Percentiles rank a stretch among this genome's conserved stretches.
Conservation (phyloP, 1,284 basidiomycete species). For the Pseudozyma thailandica region DNA sequence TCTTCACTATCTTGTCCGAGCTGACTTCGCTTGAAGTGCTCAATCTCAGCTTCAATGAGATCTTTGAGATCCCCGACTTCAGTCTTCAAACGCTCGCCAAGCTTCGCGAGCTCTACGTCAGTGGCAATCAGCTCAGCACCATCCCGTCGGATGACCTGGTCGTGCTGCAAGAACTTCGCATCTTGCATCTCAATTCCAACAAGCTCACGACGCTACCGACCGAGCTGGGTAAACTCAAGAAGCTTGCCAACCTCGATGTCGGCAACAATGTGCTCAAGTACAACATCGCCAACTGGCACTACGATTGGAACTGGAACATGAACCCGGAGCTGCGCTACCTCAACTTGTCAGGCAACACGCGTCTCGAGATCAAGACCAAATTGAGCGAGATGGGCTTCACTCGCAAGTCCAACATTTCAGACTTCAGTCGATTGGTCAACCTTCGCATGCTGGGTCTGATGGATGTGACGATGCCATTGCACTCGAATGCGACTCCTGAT, state of each 20-base stretch:
- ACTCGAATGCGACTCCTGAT: slow-evolving; percentile 75
- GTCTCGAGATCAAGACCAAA: slow-evolving; percentile 82
- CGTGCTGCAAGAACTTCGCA: slow-evolving; percentile 57
- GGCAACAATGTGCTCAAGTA: slow-evolving; percentile 96
- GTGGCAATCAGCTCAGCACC: slow-evolving; percentile 89
- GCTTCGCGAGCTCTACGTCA: slow-evolving; percentile 89
- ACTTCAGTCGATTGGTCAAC: slow-evolving; percentile 84
- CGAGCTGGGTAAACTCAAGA: slow-evolving; percentile 85
- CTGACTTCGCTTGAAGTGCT: slow-evolving; percentile 73
- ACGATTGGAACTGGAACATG: slow-evolving; percentile 99
- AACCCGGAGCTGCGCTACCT: slow-evolving; percentile 91
- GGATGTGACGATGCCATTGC: slow-evolving; percentile 84
- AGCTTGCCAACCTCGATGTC: slow-evolving; percentile 86
- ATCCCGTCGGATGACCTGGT: slow-evolving; percentile 77
- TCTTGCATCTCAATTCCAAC: slow-evolving; percentile 91
- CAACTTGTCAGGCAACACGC: slow-evolving; percentile 86
- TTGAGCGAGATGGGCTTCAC: slow-evolving; percentile 66
- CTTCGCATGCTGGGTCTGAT: slow-evolving; percentile 92
- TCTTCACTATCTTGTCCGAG: slow-evolving; percentile 81
- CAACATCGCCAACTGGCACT: slow-evolving; percentile 98
- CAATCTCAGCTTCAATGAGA: slow-evolving; percentile 95
- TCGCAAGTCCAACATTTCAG: slow-evolving; percentile 73
- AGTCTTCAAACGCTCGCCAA: slow-evolving; percentile 78
- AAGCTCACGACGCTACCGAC: slow-evolving; percentile 90
- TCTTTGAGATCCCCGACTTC: slow-evolving; percentile 80